These are phyloP conservation scores for Antrodiella citrinella DNA, from an alignment of 768 basidiomycete species.

Conservation along the genomic window DNA sequence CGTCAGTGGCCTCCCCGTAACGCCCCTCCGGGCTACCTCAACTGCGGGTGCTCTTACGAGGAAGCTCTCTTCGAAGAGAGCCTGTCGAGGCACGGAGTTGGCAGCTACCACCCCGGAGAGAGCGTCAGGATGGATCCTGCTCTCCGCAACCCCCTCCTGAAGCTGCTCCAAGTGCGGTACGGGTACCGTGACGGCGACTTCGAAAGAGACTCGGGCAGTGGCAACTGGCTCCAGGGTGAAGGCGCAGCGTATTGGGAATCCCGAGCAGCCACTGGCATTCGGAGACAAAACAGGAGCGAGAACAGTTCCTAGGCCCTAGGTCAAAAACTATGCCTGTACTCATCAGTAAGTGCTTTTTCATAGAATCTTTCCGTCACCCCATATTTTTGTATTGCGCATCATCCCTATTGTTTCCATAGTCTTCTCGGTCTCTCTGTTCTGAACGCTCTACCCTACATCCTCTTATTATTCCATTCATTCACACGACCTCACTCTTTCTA, in stretches of 20 bases:
- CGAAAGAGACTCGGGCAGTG: conserved; percentile 56
- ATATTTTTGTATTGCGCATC: background rate
- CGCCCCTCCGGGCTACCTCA: conserved; percentile 70
- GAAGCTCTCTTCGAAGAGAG: conserved; percentile 86
- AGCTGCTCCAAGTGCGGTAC: conserved; percentile 63
- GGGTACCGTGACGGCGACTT: conserved; percentile 83
- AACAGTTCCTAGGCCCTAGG: conserved; percentile 31
- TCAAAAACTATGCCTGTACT: background rate
- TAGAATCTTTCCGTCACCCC: background rate
- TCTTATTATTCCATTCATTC: background rate
- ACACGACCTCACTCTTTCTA: background rate
- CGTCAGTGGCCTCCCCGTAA: conserved; percentile 70
- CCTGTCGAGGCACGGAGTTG: conserved; percentile 68
- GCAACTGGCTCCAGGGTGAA: conserved; percentile 64
- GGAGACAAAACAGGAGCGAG: conserved; percentile 30
- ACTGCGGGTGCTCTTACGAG: conserved; percentile 81
- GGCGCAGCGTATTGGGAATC: conserved; percentile 58
- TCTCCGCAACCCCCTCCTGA: conserved; percentile 71
- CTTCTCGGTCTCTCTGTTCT: background rate
- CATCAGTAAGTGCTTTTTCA: background rate
- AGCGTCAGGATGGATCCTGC: conserved; percentile 86
- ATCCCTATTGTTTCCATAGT: background rate
- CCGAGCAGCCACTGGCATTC: conserved; percentile 33
- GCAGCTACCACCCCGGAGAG: conserved; percentile 69
- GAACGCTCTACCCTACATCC: background rate